Percentiles rank a stretch among this genome's conserved stretches.
Evolutionary conservation across 1,284 basidiomycete species (phyloP).

Genomic region (Malassezia arunalokei): DNA sequence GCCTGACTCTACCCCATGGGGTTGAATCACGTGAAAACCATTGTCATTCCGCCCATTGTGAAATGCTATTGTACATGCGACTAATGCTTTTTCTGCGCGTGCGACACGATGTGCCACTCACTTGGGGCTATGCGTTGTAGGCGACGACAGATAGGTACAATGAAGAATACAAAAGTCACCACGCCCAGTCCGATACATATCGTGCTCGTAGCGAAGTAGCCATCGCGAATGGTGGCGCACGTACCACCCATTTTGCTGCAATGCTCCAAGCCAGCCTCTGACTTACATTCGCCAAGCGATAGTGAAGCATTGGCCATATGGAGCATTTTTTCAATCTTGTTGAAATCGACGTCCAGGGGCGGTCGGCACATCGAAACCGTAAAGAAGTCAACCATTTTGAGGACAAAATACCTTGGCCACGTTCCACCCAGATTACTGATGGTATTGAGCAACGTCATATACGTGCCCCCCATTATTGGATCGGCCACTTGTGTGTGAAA

Average conservation of each 20-base stretch:
- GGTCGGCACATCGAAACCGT: constrained; percentile 30
- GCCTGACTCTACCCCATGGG: neutral
- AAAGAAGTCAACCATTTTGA: constrained; percentile 53
- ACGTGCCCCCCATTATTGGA: constrained; percentile 71
- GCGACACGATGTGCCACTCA: constrained; percentile 30
- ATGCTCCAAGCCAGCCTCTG: constrained; percentile 57
- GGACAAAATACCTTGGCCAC: constrained; percentile 85
- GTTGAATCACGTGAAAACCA: neutral
- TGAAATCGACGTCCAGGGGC: constrained; percentile 15
- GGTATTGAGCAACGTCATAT: constrained; percentile 68
- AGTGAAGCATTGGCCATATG: neutral
- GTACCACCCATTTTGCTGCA: constrained; percentile 66
- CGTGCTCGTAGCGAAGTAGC: constrained; percentile 75
- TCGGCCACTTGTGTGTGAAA: constrained; percentile 97
- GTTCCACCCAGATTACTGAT: constrained; percentile 95
- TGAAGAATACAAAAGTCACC: constrained; percentile 61
- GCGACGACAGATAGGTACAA: constrained; percentile 69
- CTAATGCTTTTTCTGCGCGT: neutral
- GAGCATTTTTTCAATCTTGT: constrained; percentile 17
- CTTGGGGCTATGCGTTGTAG: constrained; percentile 54
- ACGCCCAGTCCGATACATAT: constrained; percentile 68
- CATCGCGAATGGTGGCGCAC: constrained; percentile 74
- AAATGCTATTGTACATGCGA: no score
- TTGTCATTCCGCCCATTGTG: no score
- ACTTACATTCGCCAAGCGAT: constrained; percentile 27